Percentiles rank a stretch among this genome's conserved stretches.
These are phyloP conservation scores for Metschnikowia henanensis DNA, from an alignment of 805 yeast genomes.

Conservation along the genomic window DNA sequence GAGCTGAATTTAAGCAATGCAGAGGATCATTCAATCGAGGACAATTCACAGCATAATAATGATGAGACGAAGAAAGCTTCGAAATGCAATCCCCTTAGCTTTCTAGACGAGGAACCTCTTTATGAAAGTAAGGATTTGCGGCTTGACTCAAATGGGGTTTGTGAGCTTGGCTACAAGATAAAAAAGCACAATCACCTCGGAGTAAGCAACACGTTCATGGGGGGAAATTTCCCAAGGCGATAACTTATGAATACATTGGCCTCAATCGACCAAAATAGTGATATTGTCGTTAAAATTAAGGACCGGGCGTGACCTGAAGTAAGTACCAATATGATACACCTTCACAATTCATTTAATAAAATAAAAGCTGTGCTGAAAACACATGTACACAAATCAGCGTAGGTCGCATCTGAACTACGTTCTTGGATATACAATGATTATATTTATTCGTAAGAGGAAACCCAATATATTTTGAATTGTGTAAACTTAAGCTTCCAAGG, in stretches of 20 bases:
- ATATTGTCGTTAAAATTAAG: too few species aligned
- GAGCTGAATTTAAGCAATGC: background rate
- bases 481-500: conserved; percentile 85
- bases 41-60: background rate
- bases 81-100: background rate
- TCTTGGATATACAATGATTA: conserved; percentile 16
- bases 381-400: too few species aligned
- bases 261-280: too few species aligned
- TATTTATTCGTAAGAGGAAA: conserved; percentile 22
- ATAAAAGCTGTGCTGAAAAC: too few species aligned
- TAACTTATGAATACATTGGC: background rate
- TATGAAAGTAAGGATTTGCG: conserved; percentile 18
- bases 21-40: background rate
- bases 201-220: conserved; percentile 32
- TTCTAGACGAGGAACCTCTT: conserved; percentile 14
- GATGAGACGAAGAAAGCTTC: background rate
- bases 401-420: too few species aligned
- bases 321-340: too few species aligned
- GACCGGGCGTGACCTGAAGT: too few species aligned
- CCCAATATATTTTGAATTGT: conserved; percentile 15
- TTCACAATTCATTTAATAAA: too few species aligned
- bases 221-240: conserved; percentile 24
- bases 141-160: conserved; percentile 29
- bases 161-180: conserved; percentile 43
- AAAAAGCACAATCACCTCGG: conserved; percentile 44